Conservation (phyloP, 495 filamentous ascomycete genomes). For the Penicillium daleae region DNA sequence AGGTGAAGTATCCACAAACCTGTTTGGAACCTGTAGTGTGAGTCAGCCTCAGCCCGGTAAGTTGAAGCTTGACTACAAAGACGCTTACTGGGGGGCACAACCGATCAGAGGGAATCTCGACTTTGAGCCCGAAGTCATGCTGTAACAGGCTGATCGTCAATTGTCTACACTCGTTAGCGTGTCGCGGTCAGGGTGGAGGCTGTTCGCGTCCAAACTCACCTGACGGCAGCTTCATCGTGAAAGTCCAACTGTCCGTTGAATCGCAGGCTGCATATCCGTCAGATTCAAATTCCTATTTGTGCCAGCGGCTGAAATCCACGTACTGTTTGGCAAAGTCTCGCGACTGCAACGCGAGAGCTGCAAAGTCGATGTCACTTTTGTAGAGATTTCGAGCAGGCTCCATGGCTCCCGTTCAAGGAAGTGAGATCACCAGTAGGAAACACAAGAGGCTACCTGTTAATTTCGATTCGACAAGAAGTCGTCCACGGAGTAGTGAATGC, state of each 20-base stretch:
- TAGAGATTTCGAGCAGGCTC: slow-evolving; percentile 52
- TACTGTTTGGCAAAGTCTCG: slow-evolving; percentile 62
- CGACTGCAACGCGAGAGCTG: slow-evolving; percentile 58
- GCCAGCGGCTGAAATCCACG: slow-evolving; percentile 17
- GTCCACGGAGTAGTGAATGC: neutral
- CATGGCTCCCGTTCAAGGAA: slow-evolving; percentile 22
- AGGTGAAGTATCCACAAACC: slow-evolving; percentile 33
- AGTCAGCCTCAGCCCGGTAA: slow-evolving; percentile 4
- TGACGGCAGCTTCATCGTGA: slow-evolving; percentile 72
- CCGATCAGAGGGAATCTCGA: slow-evolving; percentile 75
- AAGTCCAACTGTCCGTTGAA: slow-evolving; percentile 77
- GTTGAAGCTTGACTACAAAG: neutral
- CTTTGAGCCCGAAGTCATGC: slow-evolving; percentile 70
- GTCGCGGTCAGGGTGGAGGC: too few species aligned
- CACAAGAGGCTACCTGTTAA: too few species aligned
- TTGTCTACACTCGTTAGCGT: slow-evolving; percentile 51
- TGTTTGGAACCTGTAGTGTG: slow-evolving; percentile 64
- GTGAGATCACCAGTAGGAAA: too few species aligned
- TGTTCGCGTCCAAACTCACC: slow-evolving; percentile 43
- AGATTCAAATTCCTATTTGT: slow-evolving; percentile 5
- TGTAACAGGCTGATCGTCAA: slow-evolving; percentile 80
- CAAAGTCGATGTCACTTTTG: slow-evolving; percentile 66
- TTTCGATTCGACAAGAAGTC: neutral
- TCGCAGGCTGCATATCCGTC: slow-evolving; percentile 49
- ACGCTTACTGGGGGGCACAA: slow-evolving; percentile 83